A percentile compares a stretch with the other conserved stretches of the same genome.
Conservation (phyloP, 805 yeast species). For the Schwanniomyces polymorphus region DNA sequence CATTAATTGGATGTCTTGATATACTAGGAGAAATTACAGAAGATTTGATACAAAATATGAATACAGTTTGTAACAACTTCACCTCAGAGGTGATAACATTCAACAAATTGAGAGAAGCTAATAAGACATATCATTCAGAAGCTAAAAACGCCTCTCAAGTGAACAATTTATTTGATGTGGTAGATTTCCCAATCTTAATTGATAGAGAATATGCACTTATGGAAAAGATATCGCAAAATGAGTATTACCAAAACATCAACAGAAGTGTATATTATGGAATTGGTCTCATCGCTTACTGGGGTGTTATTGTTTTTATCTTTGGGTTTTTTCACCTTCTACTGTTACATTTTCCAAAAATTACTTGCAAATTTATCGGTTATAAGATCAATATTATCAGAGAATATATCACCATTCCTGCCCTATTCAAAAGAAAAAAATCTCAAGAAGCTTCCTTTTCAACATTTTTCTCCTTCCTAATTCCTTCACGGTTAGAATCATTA, state of each 20-base stretch:
- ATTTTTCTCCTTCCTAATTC: slow-evolving; percentile 26
- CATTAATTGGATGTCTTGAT: no score
- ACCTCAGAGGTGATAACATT: no score
- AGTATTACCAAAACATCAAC: slow-evolving; percentile 12
- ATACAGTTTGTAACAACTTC: no score
- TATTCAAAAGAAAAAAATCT: slow-evolving; percentile 19
- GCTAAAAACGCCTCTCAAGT: no score
- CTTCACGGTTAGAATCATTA: slow-evolving; percentile 37
- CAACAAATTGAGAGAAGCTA: no score
- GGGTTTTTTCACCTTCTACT: slow-evolving; percentile 42
- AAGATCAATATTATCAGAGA: slow-evolving; percentile 17
- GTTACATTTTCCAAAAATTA: slow-evolving; percentile 16
- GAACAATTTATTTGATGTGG: no score
- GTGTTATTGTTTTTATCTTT: slow-evolving; percentile 40
- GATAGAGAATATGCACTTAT: no score
- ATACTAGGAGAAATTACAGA: no score
- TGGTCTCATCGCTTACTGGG: slow-evolving; percentile 52
- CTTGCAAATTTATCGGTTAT: slow-evolving; percentile 26
- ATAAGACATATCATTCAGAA: no score
- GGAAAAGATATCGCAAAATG: no score
- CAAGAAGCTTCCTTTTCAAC: slow-evolving; percentile 8
- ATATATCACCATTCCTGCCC: slow-evolving; percentile 19
- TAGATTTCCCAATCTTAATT: no score
- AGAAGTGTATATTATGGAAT: slow-evolving; percentile 28
- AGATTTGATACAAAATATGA: no score